phyloP scores from a whole-genome alignment of 1,139 yeast species.

The Zygotorulaspora mrakii region DNA sequence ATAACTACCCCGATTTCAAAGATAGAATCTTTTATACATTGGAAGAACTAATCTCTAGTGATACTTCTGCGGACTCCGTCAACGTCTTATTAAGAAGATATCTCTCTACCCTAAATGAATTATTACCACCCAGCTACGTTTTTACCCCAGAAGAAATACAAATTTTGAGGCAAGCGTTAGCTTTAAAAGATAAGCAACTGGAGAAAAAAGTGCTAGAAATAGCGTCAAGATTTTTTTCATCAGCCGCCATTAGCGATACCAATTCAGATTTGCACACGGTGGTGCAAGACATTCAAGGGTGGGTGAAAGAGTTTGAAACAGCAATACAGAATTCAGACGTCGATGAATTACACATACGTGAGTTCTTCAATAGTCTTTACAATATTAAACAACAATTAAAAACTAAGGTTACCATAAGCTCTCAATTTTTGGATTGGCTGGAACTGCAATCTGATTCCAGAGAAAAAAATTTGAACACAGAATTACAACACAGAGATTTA shows the following conservation, averaged over 20 bases:
- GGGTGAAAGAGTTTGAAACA: constrained; percentile 29
- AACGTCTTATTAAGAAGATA: constrained; percentile 27
- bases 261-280: constrained; percentile 14
- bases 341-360: constrained; percentile 43
- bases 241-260: constrained; percentile 3
- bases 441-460: constrained; percentile 48
- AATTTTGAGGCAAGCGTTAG: constrained; percentile 22
- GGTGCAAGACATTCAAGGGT: constrained; percentile 18
- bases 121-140: constrained; percentile 14
- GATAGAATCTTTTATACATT: constrained; percentile 19
- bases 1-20: constrained; percentile 20
- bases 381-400: constrained; percentile 34
- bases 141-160: constrained; percentile 18
- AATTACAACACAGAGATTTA: constrained; percentile 28
- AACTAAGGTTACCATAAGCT: constrained; percentile 30
- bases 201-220: constrained; percentile 33
- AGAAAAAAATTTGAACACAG: constrained; percentile 31
- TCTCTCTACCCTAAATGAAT: constrained; percentile 28
- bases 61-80: constrained; percentile 5
- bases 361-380: constrained; percentile 45
- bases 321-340: constrained; percentile 29
- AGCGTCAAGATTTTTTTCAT: constrained; percentile 21
- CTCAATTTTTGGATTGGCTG: constrained; percentile 58
- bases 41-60: constrained; percentile 7
- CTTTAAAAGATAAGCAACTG: constrained; percentile 28